Percentiles rank a stretch among this genome's conserved stretches.
phyloP scores from a whole-genome alignment of 345 rosid species.

The rapeseed (Brassica napus) region Da-Ae NC_063436.1:8673501-8674000 shows the following conservation, averaged over 20 bases:
- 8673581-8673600: neutral
- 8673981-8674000: neutral
- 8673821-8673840: slow-evolving; percentile 65
- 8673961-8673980: slow-evolving; percentile 36
- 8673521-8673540: too few species aligned
- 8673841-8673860: slow-evolving; percentile 85
- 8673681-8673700: neutral
- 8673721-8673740: neutral
- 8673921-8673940: slow-evolving; percentile 76
- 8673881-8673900: neutral
- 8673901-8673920: slow-evolving; percentile 28
- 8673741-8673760: neutral
- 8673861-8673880: slow-evolving; percentile 87
- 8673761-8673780: neutral
- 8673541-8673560: too few species aligned
- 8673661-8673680: neutral
- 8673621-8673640: too few species aligned
- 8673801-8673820: slow-evolving; percentile 62
- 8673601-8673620: neutral
- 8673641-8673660: neutral
- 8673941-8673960: slow-evolving; percentile 96
- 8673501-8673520: too few species aligned
- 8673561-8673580: neutral
- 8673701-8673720: neutral
- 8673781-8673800: neutral